These are phyloP conservation scores for Picochlorum sp. DNA, from an alignment of 139 green algal genomes.

Conservation along the genomic window DNA sequence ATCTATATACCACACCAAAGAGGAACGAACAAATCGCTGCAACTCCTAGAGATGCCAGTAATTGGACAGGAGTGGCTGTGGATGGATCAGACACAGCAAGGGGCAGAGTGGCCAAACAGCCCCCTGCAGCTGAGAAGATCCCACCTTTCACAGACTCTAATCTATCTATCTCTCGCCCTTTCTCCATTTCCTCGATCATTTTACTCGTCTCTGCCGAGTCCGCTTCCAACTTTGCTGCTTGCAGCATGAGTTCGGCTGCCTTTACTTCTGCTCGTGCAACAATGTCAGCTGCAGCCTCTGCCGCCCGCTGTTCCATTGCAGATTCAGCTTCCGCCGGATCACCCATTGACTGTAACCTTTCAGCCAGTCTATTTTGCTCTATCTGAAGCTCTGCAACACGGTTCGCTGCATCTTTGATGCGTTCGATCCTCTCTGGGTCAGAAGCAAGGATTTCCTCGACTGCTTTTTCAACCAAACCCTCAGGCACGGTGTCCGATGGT, in stretches of 20 bases:
- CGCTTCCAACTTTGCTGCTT: constrained; percentile 39
- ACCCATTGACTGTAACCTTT: not conserved
- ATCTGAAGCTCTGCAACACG: constrained; percentile 32
- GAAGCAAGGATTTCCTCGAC: constrained; percentile 11
- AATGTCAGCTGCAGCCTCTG: not conserved
- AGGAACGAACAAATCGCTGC: constrained; percentile 27
- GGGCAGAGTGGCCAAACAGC: constrained; percentile 27
- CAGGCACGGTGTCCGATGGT: not conserved
- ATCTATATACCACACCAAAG: constrained; percentile 53
- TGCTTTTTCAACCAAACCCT: not conserved
- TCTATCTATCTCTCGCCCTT: constrained; percentile 35
- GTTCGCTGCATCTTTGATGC: constrained; percentile 37
- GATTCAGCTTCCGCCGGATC: not conserved
- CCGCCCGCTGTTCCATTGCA: not conserved
- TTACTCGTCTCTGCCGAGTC: not conserved
- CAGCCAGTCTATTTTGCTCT: constrained; percentile 11
- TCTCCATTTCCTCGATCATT: not conserved
- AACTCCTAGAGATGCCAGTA: constrained; percentile 13
- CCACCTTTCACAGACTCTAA: constrained; percentile 50
- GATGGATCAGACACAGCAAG: constrained; percentile 8
- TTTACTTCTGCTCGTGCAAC: constrained; percentile 55
- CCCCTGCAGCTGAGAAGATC: constrained; percentile 23
- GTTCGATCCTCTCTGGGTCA: constrained; percentile 30
- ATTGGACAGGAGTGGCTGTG: not conserved
- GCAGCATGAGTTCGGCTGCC: constrained; percentile 42